Base-by-base conservation (phyloP, 2,329 filamentous ascomycete species). In the Dactylonectria macrodidyma region DNA sequence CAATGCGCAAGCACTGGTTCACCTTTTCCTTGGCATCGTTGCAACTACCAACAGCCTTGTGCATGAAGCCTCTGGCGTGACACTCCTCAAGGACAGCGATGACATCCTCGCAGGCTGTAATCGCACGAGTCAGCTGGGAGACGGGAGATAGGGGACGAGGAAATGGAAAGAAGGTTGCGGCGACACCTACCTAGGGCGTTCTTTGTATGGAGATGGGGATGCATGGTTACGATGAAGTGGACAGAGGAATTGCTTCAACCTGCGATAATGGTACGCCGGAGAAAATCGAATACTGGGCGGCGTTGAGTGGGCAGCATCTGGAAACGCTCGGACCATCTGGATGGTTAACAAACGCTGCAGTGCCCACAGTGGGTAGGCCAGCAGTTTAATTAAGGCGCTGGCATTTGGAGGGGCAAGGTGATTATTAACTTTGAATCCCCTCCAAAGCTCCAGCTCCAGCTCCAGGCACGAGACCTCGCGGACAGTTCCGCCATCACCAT, bases 51-150 rank as follows among this genome's bases (percentile, higher is more conserved):
- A 94, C 84, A 2, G 93, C 91, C 83, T 97, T 98, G 89, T 93
- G 95, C 65, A 99, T 83, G 83, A 99, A 99, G 62, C 96, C 96
- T 67, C 89, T 89, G 36, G 93, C 93, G 79, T 99, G 96, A 84
- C 96, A 99, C 85, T 98, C 94, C 78, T 98, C 96, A 74, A 99
- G 93, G 55, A 93, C 93, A 58, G 87, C 91, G 90, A 98, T 97
- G 80, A 99, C 90, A 75, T 97, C 95, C 82, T 95, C 94, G 88
- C 96, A 99, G 78, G 92, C 96, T 99, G 77, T 33, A 46, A 60
- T 52, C 47, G 26, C n/a, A 19, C 11, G n/a, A 46, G 68, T 79
- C 44, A 79, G 76, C 41, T 3, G 9, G n/a, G 3, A n/a, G 16
- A 30, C 26, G 26, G 26, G 26, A 30, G 24, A 8, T 9, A 34